Base-by-base conservation (phyloP, 768 basidiomycete genomes). In the Suillus decipiens region DNA sequence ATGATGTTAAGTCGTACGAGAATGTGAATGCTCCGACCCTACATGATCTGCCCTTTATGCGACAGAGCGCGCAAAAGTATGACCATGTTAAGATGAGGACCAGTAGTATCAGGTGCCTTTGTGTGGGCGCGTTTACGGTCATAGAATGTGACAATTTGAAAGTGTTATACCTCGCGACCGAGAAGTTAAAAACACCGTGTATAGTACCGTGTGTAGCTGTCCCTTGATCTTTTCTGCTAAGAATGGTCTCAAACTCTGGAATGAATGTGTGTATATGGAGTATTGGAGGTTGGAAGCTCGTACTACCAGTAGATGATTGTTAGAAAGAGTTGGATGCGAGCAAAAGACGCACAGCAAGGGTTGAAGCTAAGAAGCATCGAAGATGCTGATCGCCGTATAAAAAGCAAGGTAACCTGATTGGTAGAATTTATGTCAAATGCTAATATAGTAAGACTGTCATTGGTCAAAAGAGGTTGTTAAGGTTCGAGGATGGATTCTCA, bases 321-420 rank as follows among this genome's bases (percentile, higher is more conserved):
- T 22, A 4, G n/a, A n/a, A n/a, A 45, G 7, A 33, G 43, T 31
- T 37, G 59, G 47, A 60, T 24, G 60, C 53, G 60, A 61, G 53
- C 36, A 61, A 33, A 48, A 45, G 31, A 60, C 59, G 42, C 41
- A 59, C 57, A n/a, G 61, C 59, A 62, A 60, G 61, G 61, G 61
- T 41, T 15, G 54, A 28, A 33, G 28, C 48, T 57, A 28, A 28
- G 28, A 28, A 28, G 28, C 28, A 28, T 61, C 47, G 28, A 28
- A 31, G 19, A 61, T 39, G 37, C 19, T 28, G 36, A 61, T 61
- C 60, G 60, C 60, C 60, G 50, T 39, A 56, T 24, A 22, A 56
- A 39, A 56, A 56, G 37, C 36, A 17, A 22, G 34, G 51, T 15
- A 5, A 31, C 28, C 50, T 51, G 15, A 24, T 48, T 24, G 47